phyloP scores from a whole-genome alignment of 495 filamentous ascomycete genomes.

The Cercophora samala region DNA sequence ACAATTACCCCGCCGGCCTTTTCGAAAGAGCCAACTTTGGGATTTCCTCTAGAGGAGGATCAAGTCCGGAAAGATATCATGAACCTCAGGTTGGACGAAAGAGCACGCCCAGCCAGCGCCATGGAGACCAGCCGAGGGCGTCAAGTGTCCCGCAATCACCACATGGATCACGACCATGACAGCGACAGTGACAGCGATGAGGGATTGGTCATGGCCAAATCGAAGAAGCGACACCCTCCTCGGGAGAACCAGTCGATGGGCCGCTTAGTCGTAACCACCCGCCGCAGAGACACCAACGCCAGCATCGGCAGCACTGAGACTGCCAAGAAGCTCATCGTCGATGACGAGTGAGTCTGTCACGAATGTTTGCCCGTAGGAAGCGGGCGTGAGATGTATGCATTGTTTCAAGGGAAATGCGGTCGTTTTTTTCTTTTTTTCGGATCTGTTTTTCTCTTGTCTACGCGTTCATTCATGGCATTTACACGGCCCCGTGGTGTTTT shows the following conservation, averaged over 20 bases:
- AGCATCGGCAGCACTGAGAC: constrained; percentile 55
- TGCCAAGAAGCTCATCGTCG: constrained; percentile 51
- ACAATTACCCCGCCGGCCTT: constrained; percentile 52
- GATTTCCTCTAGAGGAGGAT: constrained; percentile 41
- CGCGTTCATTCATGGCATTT: constrained; percentile 2
- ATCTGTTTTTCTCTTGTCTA: constrained; percentile 3
- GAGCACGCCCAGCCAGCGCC: background rate
- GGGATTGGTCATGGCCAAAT: constrained; percentile 47
- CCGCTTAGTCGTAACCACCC: constrained; percentile 32
- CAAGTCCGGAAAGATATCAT: constrained; percentile 21
- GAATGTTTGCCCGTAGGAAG: background rate
- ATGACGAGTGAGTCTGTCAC: constrained; percentile 27
- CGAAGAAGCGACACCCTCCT: constrained; percentile 35
- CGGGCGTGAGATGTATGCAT: constrained; percentile 3
- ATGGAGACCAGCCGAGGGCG: constrained; percentile 7
- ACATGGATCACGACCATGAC: constrained; percentile 41
- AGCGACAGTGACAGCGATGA: constrained; percentile 57
- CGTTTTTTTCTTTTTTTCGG: constrained; percentile 4
- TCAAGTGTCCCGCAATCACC: background rate
- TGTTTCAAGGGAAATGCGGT: background rate
- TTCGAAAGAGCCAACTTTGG: constrained; percentile 42
- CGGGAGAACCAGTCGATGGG: constrained; percentile 31
- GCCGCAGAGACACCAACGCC: constrained; percentile 50
- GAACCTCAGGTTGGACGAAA: constrained; percentile 26
- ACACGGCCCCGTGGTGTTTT: constrained; percentile 2